Base-by-base conservation (phyloP, 805 yeast species). In the Priceomyces fermenticarens region DNA sequence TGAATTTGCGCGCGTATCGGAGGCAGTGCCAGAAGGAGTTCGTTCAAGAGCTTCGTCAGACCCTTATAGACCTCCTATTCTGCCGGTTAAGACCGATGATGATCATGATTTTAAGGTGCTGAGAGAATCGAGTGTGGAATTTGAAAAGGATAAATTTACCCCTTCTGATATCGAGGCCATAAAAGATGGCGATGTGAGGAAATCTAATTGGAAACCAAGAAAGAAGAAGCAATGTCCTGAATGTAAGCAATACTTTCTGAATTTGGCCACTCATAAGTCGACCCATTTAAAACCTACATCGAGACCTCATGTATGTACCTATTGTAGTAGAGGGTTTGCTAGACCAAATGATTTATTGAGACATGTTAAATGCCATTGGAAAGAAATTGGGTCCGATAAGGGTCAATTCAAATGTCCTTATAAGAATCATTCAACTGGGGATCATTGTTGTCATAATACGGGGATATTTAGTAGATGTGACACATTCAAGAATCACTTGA, bases 381-480 rank as follows among this genome's bases (percentile, higher is more conserved):
- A 85, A 50, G 91, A 84, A 51, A 73, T 79, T 3, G 85, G 85
- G 3, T 70, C 75, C 20, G 80, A 76, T 59, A 78, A 80, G 50
- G 80, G 79, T 17, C 83, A 86, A 26, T 89, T 80, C 67, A 78
- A 78, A 55, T 89, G 97, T 54, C 97, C 97, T 1, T 86, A 78
- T 60, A 78, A 72, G 52, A 49, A 60, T 53, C 61, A 48, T 23
- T 44, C 43, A 27, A 37, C 48, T 4, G 59, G 54, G 10, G 65
- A 64, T 48, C 65, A 65, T 47, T 67, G 74, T 46, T 88, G 96
- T 57, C 97, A 89, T 58, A 77, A 78, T 40, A 79, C 88, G 6
- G 97, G 97, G 4, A 81, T 85, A 25, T 89, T 89, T 54, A 81
- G 89, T 10, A 73, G 97, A 38, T 85, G 96, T 58, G 97, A 89